Conservation (phyloP, 805 yeast species). For the Pichia eremophila region DNA sequence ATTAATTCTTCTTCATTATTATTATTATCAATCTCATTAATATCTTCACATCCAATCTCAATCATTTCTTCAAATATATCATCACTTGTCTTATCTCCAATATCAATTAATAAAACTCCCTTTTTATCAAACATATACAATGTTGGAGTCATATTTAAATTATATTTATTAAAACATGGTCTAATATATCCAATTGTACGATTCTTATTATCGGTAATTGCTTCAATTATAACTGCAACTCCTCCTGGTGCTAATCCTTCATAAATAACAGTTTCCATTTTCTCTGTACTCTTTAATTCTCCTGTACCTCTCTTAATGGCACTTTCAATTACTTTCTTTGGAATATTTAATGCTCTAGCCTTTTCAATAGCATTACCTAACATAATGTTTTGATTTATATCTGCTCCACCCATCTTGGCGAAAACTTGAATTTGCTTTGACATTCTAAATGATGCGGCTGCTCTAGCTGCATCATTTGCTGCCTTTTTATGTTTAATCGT, state of each 20-base stretch:
- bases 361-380: slow-evolving; percentile 66
- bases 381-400: slow-evolving; percentile 48
- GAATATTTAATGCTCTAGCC: slow-evolving; percentile 67
- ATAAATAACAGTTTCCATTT: slow-evolving; percentile 51
- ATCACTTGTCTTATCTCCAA: slow-evolving; percentile 37
- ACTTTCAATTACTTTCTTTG: slow-evolving; percentile 77
- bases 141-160: slow-evolving; percentile 62
- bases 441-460: slow-evolving; percentile 57
- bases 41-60: slow-evolving; percentile 75
- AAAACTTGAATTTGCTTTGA: slow-evolving; percentile 69
- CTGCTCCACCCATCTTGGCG: slow-evolving; percentile 65
- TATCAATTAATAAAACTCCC: slow-evolving; percentile 58
- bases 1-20: slow-evolving; percentile 7
- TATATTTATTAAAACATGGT: slow-evolving; percentile 62
- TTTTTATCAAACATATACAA: slow-evolving; percentile 65
- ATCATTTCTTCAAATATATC: slow-evolving; percentile 63
- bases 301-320: slow-evolving; percentile 85
- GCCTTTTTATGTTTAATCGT: slow-evolving; percentile 91
- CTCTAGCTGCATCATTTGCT: slow-evolving; percentile 75
- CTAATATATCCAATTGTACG: slow-evolving; percentile 71
- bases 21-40: slow-evolving; percentile 23
- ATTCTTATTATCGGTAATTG: slow-evolving; percentile 80
- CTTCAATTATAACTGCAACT: slow-evolving; percentile 75
- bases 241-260: slow-evolving; percentile 95
- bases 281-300: slow-evolving; percentile 35